Conservation (phyloP, 495 filamentous ascomycete genomes). For the Emericellopsis terricola region DNA sequence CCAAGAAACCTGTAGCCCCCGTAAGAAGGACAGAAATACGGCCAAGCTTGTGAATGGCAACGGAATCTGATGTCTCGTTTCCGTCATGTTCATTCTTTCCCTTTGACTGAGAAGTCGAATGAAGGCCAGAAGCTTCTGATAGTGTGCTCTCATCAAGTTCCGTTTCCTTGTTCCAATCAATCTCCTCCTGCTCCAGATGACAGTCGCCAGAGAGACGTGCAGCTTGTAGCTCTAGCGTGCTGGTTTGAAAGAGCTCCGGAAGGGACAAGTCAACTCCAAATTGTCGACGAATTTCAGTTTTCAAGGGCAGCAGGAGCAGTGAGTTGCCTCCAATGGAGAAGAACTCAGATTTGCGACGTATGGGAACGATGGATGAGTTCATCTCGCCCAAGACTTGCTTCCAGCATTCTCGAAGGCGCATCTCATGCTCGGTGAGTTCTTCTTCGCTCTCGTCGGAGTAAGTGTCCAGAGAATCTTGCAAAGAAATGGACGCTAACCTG, state of each 20-base stretch:
- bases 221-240: conserved; percentile 13
- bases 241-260: conserved; percentile 10
- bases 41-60: not conserved
- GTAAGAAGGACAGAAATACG: conserved; percentile 9
- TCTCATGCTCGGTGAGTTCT: not conserved
- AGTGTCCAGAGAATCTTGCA: not conserved
- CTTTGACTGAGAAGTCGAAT: not conserved
- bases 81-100: too few relatives aligned
- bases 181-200: not conserved
- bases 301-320: conserved; percentile 13
- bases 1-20: conserved; percentile 15
- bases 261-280: conserved; percentile 7
- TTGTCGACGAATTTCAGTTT: conserved; percentile 3
- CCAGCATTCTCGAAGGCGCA: not conserved
- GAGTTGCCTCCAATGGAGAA: conserved; percentile 23
- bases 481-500: conserved; percentile 18
- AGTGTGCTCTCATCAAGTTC: conserved; percentile 8
- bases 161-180: not conserved
- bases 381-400: conserved; percentile 1
- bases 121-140: conserved; percentile 6
- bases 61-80: not conserved
- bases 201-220: not conserved
- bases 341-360: conserved; percentile 13
- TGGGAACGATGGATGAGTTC: not conserved
- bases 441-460: not conserved